Evolutionary conservation across 306 rosid genomes (phyloP), one percentile per base, ranked within the genome.

Genomic region (Lathyrus tuberosus): DNA sequence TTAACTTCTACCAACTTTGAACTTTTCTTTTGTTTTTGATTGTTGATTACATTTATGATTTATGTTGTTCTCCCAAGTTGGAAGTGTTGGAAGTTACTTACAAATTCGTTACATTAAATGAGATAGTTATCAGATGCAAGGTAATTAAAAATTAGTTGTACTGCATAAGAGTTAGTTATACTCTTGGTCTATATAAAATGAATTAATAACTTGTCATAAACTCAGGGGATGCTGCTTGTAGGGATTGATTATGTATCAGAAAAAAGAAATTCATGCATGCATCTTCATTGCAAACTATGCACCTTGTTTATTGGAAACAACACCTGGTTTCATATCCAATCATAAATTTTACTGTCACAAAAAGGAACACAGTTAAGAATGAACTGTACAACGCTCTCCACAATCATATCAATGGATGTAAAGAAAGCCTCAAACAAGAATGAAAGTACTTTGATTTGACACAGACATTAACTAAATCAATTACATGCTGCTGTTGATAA

Each of bases 401-500:
- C 72, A 52, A 73, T 40, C 61, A 62, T 67, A 61, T 67, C 40
- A 8, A 58, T n/a, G 51, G 42, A 15, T 4, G 48, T 43, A 48
- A 5, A 65, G 42, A 78, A 66, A 65, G 44, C 52, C 68, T 64
- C 54, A 47, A 58, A 4, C 58, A 69, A 22, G 35, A 66, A 44
- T 31, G 4, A 28, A 53, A 62, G n/a, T 9, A 42, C 42, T 2
- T 17, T 4, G n/a, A 16, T 5, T 33, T 58, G 51, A 40, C 13
- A 43, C 46, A 67, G 48, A 51, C 38, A 72, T 67, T 43, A 61
- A 41, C 67, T 43, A 57, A 79, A 51, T 43, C 58, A 72, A n/a
- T 66, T 59, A 73, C 83, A 79, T n/a, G 38, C 59, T 42, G 70
- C 54, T 28, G 51, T 65, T 72, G 61, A 65, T 51, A 41, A 59